These are phyloP conservation scores for Wickerhamomyces alni DNA, from an alignment of 805 yeast species.

Conservation along the genomic window DNA sequence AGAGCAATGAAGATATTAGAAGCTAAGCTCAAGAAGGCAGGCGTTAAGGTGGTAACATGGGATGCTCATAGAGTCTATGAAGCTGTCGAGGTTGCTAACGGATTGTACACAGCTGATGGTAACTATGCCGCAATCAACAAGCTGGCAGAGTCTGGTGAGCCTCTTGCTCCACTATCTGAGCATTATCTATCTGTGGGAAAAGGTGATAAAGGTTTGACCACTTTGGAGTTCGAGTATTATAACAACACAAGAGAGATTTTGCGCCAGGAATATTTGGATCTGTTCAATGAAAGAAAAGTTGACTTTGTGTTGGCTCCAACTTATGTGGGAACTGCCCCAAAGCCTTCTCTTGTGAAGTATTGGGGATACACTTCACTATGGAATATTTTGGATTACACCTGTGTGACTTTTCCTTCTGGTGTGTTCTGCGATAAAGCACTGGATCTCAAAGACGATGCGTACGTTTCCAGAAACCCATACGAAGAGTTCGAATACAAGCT, in stretches of 20 bases:
- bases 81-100: constrained; percentile 52
- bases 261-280: constrained; percentile 50
- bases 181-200: constrained; percentile 55
- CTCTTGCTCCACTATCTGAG: constrained; percentile 55
- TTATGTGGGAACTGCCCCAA: constrained; percentile 65
- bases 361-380: constrained; percentile 80
- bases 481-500: constrained; percentile 24
- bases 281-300: constrained; percentile 46
- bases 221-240: constrained; percentile 49
- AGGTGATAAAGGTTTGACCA: constrained; percentile 42
- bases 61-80: constrained; percentile 51
- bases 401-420: constrained; percentile 58
- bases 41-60: constrained; percentile 50
- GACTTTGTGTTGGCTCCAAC: constrained; percentile 67
- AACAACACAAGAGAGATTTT: constrained; percentile 50
- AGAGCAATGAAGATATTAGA: constrained; percentile 51
- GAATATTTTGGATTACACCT: constrained; percentile 69
- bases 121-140: constrained; percentile 48
- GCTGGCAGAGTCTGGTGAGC: constrained; percentile 62
- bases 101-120: constrained; percentile 62
- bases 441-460: constrained; percentile 37
- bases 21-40: constrained; percentile 50
- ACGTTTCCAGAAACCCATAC: constrained; percentile 4
- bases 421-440: constrained; percentile 37
- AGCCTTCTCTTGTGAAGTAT: constrained; percentile 53